A percentile compares a stretch with the other conserved stretches of the same genome.
Conservation (phyloP, 176 grass and related monocot species). For the Leersia perrieri region DNA sequence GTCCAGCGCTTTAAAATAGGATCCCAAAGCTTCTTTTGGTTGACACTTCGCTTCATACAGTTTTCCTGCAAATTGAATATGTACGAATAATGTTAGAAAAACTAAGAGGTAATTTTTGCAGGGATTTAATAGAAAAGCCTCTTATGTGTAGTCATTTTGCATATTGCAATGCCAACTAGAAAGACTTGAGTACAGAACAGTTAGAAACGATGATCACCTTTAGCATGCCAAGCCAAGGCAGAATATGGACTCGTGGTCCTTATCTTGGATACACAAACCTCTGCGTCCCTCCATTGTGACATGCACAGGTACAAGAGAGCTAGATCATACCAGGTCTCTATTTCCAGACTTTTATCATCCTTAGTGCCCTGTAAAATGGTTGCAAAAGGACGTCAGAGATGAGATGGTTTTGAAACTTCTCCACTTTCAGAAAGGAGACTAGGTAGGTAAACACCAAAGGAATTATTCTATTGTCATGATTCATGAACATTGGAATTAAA, state of each 20-base stretch:
- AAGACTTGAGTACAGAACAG: background rate
- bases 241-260: slow-evolving; percentile 56
- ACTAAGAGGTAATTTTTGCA: background rate
- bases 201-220: slow-evolving; percentile 58
- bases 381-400: slow-evolving; percentile 22
- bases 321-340: slow-evolving; percentile 92
- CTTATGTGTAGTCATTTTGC: background rate
- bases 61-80: slow-evolving; percentile 62
- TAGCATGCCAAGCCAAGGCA: slow-evolving; percentile 69
- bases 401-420: background rate
- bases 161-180: background rate
- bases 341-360: slow-evolving; percentile 73
- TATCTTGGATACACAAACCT: slow-evolving; percentile 73
- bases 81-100: slow-evolving; percentile 30
- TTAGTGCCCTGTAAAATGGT: slow-evolving; percentile 52
- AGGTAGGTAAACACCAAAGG: background rate
- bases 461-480: slow-evolving; percentile 4
- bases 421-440: background rate
- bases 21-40: slow-evolving; percentile 62
- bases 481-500: slow-evolving; percentile 15
- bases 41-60: slow-evolving; percentile 65
- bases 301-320: slow-evolving; percentile 81
- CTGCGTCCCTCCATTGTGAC: slow-evolving; percentile 79
- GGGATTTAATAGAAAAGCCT: slow-evolving; percentile 2
- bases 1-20: slow-evolving; percentile 72